A percentile compares a stretch with the other conserved stretches of the same genome.
Evolutionary conservation across 1,284 basidiomycete species (phyloP).

Genomic region (Trichosporon sp.): DNA sequence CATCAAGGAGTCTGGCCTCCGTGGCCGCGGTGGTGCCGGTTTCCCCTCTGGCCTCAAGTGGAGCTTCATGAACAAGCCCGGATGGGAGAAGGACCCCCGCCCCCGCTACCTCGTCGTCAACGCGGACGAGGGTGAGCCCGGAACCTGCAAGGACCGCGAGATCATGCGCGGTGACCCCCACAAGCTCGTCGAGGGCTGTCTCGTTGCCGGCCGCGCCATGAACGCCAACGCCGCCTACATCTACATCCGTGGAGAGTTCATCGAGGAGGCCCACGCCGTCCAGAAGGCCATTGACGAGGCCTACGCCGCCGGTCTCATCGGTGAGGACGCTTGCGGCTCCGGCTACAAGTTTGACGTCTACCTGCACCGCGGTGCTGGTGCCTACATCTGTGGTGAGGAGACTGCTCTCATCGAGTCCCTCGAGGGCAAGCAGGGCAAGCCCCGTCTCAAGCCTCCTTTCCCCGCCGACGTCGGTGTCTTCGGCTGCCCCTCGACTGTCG

Average conservation of each 20-base stretch:
- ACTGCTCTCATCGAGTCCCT: slow-evolving; percentile 95
- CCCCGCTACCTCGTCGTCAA: slow-evolving; percentile 97
- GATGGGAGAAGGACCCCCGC: slow-evolving; percentile 88
- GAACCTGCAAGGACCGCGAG: slow-evolving; percentile 98
- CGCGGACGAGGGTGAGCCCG: slow-evolving; percentile 97
- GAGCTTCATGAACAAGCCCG: slow-evolving; percentile 93
- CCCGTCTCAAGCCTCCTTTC: slow-evolving; percentile 97
- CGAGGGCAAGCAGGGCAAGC: slow-evolving; percentile 97
- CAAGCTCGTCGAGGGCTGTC: slow-evolving; percentile 95
- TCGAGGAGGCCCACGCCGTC: slow-evolving; percentile 87
- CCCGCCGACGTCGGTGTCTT: slow-evolving; percentile 96
- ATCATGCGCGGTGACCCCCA: slow-evolving; percentile 97
- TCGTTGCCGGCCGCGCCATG: slow-evolving; percentile 96
- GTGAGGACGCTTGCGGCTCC: slow-evolving; percentile 85
- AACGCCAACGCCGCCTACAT: slow-evolving; percentile 94
- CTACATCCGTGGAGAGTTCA: slow-evolving; percentile 98
- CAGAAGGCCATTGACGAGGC: slow-evolving; percentile 94
- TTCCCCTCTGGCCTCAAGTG: slow-evolving; percentile 97
- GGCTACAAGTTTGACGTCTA: slow-evolving; percentile 96
- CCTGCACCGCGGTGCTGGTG: slow-evolving; percentile 92
- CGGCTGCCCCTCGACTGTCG: slow-evolving; percentile 93
- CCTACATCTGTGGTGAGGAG: slow-evolving; percentile 98
- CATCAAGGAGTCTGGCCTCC: slow-evolving; percentile 91
- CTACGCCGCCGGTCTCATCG: slow-evolving; percentile 85
- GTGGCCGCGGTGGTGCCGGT: slow-evolving; percentile 94